Evolutionary conservation across 441 rosid species (phyloP), one percentile per base, ranked within the genome.

Genomic region (Gossypium aridum): DNA sequence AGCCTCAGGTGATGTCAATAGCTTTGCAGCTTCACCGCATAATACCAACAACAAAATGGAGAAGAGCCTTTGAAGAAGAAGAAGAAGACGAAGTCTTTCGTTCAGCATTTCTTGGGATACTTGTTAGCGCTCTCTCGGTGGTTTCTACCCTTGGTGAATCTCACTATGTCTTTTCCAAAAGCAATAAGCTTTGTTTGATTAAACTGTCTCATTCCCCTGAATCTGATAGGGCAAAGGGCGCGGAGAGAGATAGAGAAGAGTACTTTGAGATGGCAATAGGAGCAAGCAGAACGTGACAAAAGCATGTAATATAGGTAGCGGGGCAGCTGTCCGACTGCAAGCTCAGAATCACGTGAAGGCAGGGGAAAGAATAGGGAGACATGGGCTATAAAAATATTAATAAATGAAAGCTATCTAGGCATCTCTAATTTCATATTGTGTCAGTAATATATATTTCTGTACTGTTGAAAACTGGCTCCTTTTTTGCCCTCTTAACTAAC

Each of bases 291-390:
- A 78, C 65, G 78, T 77, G 91, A 88, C 92, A 85, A 87, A 81
- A 80, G 80, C 74, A 78, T 84, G 79, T 78, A 65, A 80, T 69
- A 73, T 68, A 71, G 75, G 71, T 68, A 82, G 64, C 77, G 75
- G 83, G 73, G 84, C 70, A 83, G 84, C 80, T 88, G 89, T 77
- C 85, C 86, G 78, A 10, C 81, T 66, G 47, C 77, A 79, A 77
- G 74, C 76, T 82, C 86, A 85, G 88, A 79, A 83, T 87, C 94
- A 90, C 94, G 92, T 87, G 94, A 86, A 86, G 28, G 47, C 53
- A 70, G 68, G 55, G n/a, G 73, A 61, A 69, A 59, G 25, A 28
- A 31, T 3, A 28, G 34, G 8, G 10, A 28, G 3, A 43, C 23
- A 43, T 60, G 25, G 75, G 67, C 47, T 2, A 17, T 4, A 68